Conservation (phyloP, 768 basidiomycete species). For the Strobilomyces dryophilus region DNA sequence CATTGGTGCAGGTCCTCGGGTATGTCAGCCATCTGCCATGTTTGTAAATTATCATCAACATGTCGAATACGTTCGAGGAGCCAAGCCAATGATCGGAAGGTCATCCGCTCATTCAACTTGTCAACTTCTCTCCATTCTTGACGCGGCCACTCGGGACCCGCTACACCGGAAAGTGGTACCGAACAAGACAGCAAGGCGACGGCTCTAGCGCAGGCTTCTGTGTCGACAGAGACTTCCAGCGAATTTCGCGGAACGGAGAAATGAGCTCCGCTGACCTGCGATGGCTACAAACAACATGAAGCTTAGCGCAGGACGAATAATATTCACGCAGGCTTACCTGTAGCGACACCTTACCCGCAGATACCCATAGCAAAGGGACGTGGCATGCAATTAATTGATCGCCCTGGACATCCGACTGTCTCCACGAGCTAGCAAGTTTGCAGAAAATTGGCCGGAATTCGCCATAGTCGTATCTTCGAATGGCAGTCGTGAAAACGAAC, state of each 20-base stretch:
- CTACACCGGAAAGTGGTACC: slow-evolving; percentile 67
- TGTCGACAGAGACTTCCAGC: slow-evolving; percentile 47
- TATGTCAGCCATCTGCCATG: slow-evolving; percentile 61
- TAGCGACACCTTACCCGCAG: slow-evolving; percentile 44
- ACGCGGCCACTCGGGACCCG: slow-evolving; percentile 75
- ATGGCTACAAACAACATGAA: slow-evolving; percentile 40
- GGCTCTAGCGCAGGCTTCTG: slow-evolving; percentile 68
- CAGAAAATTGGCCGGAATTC: slow-evolving; percentile 76
- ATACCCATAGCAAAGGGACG: slow-evolving; percentile 65
- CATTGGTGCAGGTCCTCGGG: slow-evolving; percentile 52
- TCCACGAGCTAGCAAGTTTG: slow-evolving; percentile 71
- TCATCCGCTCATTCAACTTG: slow-evolving; percentile 77
- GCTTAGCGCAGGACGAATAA: background rate
- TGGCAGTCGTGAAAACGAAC: slow-evolving; percentile 82
- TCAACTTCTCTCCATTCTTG: slow-evolving; percentile 78
- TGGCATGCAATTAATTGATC: slow-evolving; percentile 50
- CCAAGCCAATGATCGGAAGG: slow-evolving; percentile 84
- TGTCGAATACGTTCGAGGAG: slow-evolving; percentile 78
- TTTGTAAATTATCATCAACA: slow-evolving; percentile 57
- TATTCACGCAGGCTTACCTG: slow-evolving; percentile 39
- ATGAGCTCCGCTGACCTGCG: slow-evolving; percentile 47
- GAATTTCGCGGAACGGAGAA: slow-evolving; percentile 60
- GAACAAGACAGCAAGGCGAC: slow-evolving; percentile 74
- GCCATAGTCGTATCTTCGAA: slow-evolving; percentile 73
- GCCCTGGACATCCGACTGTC: slow-evolving; percentile 55